These are phyloP conservation scores for Striga hermonthica DNA, from an alignment of 305 asterid genomes.

Conservation along the genomic window DNA sequence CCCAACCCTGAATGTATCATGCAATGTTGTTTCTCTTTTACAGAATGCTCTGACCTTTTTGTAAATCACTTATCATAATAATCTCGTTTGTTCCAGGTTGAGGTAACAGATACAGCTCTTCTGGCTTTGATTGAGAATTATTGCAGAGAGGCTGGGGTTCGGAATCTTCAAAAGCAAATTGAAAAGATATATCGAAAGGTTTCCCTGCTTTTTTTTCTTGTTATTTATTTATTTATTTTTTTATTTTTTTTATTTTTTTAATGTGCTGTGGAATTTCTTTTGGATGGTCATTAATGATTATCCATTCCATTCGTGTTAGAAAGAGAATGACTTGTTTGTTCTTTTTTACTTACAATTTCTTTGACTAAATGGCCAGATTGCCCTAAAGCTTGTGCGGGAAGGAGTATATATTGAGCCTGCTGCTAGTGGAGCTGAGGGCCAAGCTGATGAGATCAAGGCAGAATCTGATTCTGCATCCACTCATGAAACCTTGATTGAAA, in stretches of 20 bases:
- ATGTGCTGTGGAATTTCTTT: background rate
- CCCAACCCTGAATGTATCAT: no score
- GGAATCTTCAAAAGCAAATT: constrained; percentile 98
- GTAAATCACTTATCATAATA: background rate
- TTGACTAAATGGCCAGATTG: constrained; percentile 55
- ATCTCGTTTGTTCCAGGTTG: constrained; percentile 55
- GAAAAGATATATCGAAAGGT: constrained; percentile 98
- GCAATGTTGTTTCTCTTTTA: no score
- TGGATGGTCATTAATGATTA: background rate
- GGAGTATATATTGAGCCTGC: constrained; percentile 42
- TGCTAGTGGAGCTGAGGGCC: background rate
- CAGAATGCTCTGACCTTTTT: no score
- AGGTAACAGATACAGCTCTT: constrained; percentile 84
- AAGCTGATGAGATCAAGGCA: constrained; percentile 33
- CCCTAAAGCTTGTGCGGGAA: constrained; percentile 77
- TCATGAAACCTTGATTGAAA: constrained; percentile 33
- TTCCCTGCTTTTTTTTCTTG: constrained; percentile 1
- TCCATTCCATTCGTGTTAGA: background rate
- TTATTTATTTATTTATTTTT: no score
- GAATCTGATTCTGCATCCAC: constrained; percentile 34
- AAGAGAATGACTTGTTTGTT: background rate
- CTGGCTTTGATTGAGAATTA: constrained; percentile 87
- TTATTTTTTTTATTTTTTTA: no score
- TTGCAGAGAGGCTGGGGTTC: constrained; percentile 98
- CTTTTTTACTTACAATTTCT: constrained; percentile 21